Evolutionary conservation across 2,329 filamentous ascomycete species (phyloP).

Genomic region (Trichophyton equinum): DNA sequence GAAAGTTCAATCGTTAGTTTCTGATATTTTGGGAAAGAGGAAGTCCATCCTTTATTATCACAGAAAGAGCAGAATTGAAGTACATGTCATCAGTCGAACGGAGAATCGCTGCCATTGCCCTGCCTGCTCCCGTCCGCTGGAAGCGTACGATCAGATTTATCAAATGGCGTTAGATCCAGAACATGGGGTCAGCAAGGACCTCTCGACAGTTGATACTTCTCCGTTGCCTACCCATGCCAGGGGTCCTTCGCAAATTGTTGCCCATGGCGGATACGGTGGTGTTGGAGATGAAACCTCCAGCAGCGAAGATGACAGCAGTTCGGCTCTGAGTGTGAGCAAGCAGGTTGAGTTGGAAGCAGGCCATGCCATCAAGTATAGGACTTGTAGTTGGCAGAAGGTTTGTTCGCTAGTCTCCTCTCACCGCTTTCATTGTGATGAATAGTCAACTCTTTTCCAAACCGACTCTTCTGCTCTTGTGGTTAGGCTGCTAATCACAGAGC

Average conservation of each 20-base stretch:
- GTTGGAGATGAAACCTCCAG: neutral
- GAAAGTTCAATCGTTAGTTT: neutral
- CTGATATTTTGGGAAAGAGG: neutral
- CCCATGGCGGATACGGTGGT: neutral
- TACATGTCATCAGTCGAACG: slow-evolving; percentile 8
- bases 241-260: neutral
- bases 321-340: slow-evolving; percentile 35
- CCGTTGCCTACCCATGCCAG: neutral
- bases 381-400: slow-evolving; percentile 86
- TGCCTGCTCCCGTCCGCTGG: slow-evolving; percentile 19
- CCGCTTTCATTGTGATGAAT: neutral
- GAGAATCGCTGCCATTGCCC: slow-evolving; percentile 3
- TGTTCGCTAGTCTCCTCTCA: slow-evolving; percentile 13
- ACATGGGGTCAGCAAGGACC: slow-evolving; percentile 7
- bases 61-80: neutral
- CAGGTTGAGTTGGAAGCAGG: slow-evolving; percentile 67
- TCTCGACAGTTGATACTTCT: neutral
- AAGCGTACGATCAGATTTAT: slow-evolving; percentile 26
- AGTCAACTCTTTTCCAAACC: neutral
- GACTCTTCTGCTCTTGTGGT: neutral
- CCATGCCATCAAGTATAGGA: slow-evolving; percentile 78
- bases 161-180: slow-evolving; percentile 28
- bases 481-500: neutral
- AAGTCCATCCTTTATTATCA: neutral
- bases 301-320: neutral